phyloP scores from a whole-genome alignment of 441 rosid species.

The Pelargonium australe region DNA sequence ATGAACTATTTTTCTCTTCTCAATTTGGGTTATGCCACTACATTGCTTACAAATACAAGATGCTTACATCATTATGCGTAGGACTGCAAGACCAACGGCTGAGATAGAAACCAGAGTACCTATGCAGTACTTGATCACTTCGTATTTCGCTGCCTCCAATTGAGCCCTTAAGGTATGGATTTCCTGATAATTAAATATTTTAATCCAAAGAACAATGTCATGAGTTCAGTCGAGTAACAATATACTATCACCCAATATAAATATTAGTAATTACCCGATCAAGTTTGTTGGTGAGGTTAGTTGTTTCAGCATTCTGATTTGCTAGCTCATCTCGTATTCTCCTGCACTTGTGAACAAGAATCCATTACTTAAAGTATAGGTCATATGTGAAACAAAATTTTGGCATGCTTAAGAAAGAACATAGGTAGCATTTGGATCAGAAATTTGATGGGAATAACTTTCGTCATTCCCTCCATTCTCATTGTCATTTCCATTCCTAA shows the following conservation, averaged over 20 bases:
- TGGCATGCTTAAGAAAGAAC: background rate
- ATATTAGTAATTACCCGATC: slow-evolving; percentile 37
- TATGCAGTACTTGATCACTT: slow-evolving; percentile 54
- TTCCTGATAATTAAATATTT: slow-evolving; percentile 30
- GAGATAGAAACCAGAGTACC: slow-evolving; percentile 58
- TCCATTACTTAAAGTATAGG: background rate
- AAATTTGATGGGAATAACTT: too few species aligned
- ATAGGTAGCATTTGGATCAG: too few species aligned
- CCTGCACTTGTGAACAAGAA: slow-evolving; percentile 27
- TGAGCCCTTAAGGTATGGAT: slow-evolving; percentile 56
- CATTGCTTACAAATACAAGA: background rate
- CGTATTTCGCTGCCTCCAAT: slow-evolving; percentile 57
- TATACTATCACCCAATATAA: background rate
- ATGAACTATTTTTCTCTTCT: too few species aligned
- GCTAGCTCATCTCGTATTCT: slow-evolving; percentile 55
- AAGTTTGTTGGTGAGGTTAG: slow-evolving; percentile 57
- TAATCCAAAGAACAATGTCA: background rate
- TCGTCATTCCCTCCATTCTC: too few species aligned
- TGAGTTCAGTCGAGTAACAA: background rate
- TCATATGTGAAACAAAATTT: background rate
- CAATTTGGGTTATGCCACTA: background rate
- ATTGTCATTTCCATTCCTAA: too few species aligned
- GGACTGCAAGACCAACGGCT: slow-evolving; percentile 52
- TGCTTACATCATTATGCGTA: slow-evolving; percentile 43
- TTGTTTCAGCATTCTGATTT: slow-evolving; percentile 41